Base-by-base conservation (phyloP, 495 filamentous ascomycete species). In the Oidiodendron maius region DNA sequence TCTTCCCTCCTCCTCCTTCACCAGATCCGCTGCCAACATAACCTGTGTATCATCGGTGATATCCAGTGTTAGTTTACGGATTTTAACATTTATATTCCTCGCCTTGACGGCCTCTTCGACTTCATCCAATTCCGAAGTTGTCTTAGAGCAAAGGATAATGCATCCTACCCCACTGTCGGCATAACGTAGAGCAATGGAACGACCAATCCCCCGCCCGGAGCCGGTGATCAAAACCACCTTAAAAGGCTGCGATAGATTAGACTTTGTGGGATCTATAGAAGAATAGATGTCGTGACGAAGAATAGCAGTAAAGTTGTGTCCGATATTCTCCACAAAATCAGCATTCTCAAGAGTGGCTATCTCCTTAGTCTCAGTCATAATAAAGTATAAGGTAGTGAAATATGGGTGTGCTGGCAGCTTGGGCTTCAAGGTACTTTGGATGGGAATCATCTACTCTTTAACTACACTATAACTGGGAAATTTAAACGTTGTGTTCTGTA, bases 181-280 rank as follows among this genome's bases (percentile, higher is more conserved):
- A 48, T 61, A 77, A 6, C 68, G 60, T 37, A 69, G 44, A 1
- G 68, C 64, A n/a, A 65, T 74, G 0, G 64, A 63, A 3, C 52
- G 60, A 12, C 75, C 74, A 32, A 80, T 62, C 4, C 75, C 74
- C 21, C 64, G 66, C 5, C 64, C 68, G 0, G 71, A 74, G 1
- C 76, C 74, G 8, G 63, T 72, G 37, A 78, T 68, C 46, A 79
- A 60, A 39, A 76, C 64, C 2, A 52, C 56, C 42, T 71, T 50
- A 17, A 1, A 18, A 15, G 21, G 22, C 20, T 34, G 41, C n/a
- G n/a, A n/a, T n/a, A n/a, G n/a, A n/a, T 16, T 5, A 23, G 40
- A 20, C 2, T 35, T 23, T 17, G 30, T 28, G 21, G 34, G 15
- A 2, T 40, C 17, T 28, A 56, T 56, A 10, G 47, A 20, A n/a